These are phyloP conservation scores for Morella rubra DNA, from an alignment of 306 rosid genomes.

Conservation along the genomic window DNA sequence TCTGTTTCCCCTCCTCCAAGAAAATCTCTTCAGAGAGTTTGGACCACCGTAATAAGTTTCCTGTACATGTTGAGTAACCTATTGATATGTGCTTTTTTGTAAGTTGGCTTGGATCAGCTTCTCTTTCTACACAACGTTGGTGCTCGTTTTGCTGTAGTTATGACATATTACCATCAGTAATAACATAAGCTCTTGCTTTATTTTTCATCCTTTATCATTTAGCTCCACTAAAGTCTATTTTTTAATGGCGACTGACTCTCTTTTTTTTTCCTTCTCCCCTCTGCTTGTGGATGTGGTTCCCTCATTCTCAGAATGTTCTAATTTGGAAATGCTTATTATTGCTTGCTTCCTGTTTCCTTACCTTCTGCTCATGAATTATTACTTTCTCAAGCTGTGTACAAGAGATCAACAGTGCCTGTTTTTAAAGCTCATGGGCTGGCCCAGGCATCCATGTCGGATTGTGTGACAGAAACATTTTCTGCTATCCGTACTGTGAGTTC, in stretches of 20 bases:
- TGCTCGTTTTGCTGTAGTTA: background rate
- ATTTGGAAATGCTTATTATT: constrained; percentile 3
- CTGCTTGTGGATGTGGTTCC: background rate
- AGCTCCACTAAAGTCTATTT: background rate
- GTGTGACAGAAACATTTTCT: constrained; percentile 88
- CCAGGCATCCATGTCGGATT: constrained; percentile 88
- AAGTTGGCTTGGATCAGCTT: background rate
- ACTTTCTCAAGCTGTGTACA: constrained; percentile 69
- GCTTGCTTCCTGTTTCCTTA: constrained; percentile 28
- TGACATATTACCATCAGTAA: background rate
- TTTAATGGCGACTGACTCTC: background rate
- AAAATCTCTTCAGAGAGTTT: background rate
- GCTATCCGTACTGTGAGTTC: constrained; percentile 94
- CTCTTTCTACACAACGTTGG: constrained; percentile 3
- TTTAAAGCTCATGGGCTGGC: constrained; percentile 85
- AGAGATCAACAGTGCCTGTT: constrained; percentile 88
- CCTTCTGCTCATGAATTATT: constrained; percentile 36
- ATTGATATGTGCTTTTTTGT: background rate
- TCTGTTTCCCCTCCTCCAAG: background rate
- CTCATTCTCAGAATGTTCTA: background rate
- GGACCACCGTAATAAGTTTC: background rate
- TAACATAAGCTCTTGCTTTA: background rate
- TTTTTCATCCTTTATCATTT: background rate
- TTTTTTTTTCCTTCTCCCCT: background rate
- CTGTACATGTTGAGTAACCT: background rate